A percentile compares a stretch with the other conserved stretches of the same genome.
Evolutionary conservation across 1,284 basidiomycete genomes (phyloP).

Genomic region (Cryptococcus depauperatus): DNA sequence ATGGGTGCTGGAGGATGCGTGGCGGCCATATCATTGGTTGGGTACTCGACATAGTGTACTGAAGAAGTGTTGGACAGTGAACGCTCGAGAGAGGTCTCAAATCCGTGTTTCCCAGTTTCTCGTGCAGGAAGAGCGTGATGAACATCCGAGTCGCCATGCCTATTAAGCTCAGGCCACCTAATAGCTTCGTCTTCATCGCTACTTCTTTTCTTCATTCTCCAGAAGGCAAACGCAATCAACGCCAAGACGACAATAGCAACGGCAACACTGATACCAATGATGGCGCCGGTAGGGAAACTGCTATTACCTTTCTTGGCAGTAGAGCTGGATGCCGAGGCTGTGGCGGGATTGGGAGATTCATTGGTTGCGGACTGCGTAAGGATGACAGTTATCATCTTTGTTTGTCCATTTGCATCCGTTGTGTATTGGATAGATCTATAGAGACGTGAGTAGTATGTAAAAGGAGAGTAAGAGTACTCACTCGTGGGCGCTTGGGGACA

Average conservation of each 20-base stretch:
- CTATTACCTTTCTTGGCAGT: slow-evolving; percentile 8
- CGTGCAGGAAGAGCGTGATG: slow-evolving; percentile 42
- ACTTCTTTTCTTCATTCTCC: slow-evolving; percentile 33
- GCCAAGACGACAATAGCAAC: slow-evolving; percentile 34
- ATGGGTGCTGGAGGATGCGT: slow-evolving; percentile 18
- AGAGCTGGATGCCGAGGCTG: slow-evolving; percentile 1
- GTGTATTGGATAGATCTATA: slow-evolving; percentile 15
- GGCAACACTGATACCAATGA: slow-evolving; percentile 40
- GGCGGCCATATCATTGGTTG: slow-evolving; percentile 15
- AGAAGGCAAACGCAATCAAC: slow-evolving; percentile 30
- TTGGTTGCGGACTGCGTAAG: slow-evolving; percentile 16
- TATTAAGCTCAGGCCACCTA: slow-evolving; percentile 45
- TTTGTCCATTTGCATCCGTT: slow-evolving; percentile 25
- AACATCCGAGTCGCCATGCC: slow-evolving; percentile 41
- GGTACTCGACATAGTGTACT: slow-evolving; percentile 16
- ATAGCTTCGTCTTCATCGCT: slow-evolving; percentile 43
- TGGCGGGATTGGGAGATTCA: slow-evolving; percentile 8
- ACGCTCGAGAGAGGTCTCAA: slow-evolving; percentile 36
- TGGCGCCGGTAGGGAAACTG: slow-evolving; percentile 34
- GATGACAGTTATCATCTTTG: slow-evolving; percentile 22
- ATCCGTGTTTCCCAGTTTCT: slow-evolving; percentile 37
- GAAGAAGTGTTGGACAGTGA: slow-evolving; percentile 29
- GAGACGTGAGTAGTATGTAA: too few species aligned
- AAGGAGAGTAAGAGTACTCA: too few species aligned
- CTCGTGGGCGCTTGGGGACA: too few species aligned